Conservation (phyloP, 2,329 filamentous ascomycete species). For the Biscogniauxia sp. region DNA sequence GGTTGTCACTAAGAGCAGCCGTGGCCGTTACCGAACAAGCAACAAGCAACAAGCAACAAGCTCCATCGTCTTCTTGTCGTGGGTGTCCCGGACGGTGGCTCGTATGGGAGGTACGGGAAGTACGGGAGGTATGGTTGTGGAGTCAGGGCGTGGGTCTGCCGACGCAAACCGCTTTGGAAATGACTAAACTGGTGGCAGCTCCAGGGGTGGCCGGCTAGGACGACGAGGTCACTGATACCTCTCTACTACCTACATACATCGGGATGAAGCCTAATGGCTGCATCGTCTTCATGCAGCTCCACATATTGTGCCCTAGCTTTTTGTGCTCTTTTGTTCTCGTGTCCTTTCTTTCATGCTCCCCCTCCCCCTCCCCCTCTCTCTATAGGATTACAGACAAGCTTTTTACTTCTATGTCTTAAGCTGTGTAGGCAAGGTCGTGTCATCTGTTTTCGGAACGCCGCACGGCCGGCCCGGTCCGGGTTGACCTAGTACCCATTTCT, state of each 20-base stretch:
- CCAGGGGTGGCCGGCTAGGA: not conserved
- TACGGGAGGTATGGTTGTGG: not conserved
- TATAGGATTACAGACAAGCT: not conserved
- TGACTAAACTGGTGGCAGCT: not conserved
- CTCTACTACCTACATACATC: constrained; percentile 6
- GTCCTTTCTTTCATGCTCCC: constrained; percentile 1
- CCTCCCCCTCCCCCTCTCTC: not conserved
- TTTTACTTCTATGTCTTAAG: constrained; percentile 8
- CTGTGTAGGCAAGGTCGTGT: constrained; percentile 1
- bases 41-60: too few relatives aligned
- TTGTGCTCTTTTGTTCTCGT: not conserved
- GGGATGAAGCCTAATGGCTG: not conserved
- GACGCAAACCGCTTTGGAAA: constrained; percentile 20
- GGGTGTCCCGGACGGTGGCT: constrained; percentile 6
- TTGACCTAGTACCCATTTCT: constrained; percentile 9
- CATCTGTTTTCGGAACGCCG: constrained; percentile 17
- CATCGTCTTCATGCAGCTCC: constrained; percentile 8
- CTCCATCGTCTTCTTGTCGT: not conserved
- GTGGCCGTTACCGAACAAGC: too few relatives aligned
- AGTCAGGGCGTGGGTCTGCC: constrained; percentile 9
- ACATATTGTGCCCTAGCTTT: constrained; percentile 11
- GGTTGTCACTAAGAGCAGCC: not conserved
- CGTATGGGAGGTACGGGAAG: not conserved
- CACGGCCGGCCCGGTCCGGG: constrained; percentile 14
- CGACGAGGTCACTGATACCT: constrained; percentile 2